These are phyloP conservation scores for Colletotrichum sp. DNA, from an alignment of 2,329 filamentous ascomycete genomes.

Conservation along the genomic window DNA sequence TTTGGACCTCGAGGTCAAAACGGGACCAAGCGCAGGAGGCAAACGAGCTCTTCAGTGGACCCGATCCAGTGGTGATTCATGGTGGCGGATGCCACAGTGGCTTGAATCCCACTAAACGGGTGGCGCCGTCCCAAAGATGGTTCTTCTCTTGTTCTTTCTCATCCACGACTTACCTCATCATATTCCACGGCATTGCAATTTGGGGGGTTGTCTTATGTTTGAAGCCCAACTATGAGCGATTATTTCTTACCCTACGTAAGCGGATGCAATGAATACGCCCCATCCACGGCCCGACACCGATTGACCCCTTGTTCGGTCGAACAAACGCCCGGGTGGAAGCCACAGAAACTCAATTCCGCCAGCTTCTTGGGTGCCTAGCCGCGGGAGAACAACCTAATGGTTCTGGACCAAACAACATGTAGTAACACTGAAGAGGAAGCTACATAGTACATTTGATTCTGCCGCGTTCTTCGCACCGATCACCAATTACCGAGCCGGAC, in stretches of 20 bases:
- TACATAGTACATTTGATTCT: neutral
- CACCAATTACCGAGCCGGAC: neutral
- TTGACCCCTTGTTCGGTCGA: neutral
- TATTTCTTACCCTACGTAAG: neutral
- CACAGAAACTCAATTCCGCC: neutral
- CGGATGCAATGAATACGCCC: neutral
- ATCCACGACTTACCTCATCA: neutral
- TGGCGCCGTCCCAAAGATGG: neutral
- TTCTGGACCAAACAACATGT: neutral
- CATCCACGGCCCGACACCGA: neutral
- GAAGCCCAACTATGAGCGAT: neutral
- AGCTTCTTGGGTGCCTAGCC: neutral
- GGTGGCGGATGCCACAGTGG: neutral
- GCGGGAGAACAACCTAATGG: accelerated
- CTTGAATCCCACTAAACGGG: neutral
- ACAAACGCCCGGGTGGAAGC: neutral
- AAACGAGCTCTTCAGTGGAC: neutral
- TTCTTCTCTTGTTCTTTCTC: neutral
- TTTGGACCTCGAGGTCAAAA: neutral
- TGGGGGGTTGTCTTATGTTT: neutral
- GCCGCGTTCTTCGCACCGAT: neutral
- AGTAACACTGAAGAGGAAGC: neutral
- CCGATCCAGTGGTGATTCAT: neutral
- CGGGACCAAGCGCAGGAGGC: neutral
- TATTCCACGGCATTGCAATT: neutral